Evolutionary conservation across 129 eudicot species (phyloP), one percentile per base, ranked within the genome.

Genomic region (Arctium lappa): DNA sequence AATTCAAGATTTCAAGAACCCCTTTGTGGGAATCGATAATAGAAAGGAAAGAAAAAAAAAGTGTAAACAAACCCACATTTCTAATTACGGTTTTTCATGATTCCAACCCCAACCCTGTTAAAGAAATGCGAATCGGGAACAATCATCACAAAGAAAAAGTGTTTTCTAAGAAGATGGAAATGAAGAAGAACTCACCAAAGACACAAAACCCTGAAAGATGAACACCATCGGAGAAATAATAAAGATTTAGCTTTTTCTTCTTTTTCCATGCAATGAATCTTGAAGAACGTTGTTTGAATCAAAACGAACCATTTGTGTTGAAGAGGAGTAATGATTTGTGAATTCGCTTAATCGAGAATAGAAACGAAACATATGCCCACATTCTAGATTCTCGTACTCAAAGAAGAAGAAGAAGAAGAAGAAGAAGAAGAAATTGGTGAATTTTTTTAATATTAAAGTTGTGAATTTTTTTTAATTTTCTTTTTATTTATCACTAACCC

Each of bases 361-460:
- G 27, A 22, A 74, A 74, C 75, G 63, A 82, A 74, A 79, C 87
- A 84, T 84, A 84, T 73, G 84, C 38, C 72, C 76, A 75, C 88
- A 81, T 81, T 85, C 85, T 80, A 80, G 84, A 85, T 79, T 85
- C 84, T 84, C 87, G 83, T 60, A 79, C 80, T 84, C 74, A 78
- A 76, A 75, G 63, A 34, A 50, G 37, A 31, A 75, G 65, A 75
- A 76, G 86, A 80, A 69, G 79, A 80, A 77, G 32, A 42, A n/a
- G n/a, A n/a, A 10, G 56, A 71, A 33, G 36, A 33, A 33, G 36
- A 33, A 33, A 81, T 33, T 66, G 75, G 80, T 65, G 79, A 48
- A 84, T 48, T 68, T 66, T 22, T 74, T 66, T 65, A 34, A 6
- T 48, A 31, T 42, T 66, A 72, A 34, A 60, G 73, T 60, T 50